Conservation (phyloP, 179 eudicot genomes). For the Beta lomatogona region DNA sequence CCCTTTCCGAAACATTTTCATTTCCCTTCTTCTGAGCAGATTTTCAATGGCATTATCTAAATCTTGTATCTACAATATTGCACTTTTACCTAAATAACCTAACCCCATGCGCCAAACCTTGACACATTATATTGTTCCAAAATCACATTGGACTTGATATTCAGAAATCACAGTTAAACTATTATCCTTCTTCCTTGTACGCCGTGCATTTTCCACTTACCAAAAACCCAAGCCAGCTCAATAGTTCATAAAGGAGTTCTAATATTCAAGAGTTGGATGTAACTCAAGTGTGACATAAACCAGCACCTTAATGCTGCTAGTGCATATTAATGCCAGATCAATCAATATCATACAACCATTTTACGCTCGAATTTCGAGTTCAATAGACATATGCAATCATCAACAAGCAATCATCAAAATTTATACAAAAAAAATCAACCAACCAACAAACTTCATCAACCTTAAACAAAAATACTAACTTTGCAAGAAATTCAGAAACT, state of each 20-base stretch:
- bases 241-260: not conserved
- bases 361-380: not conserved
- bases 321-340: not conserved
- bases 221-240: slow-evolving; percentile 1
- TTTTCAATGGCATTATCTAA: not conserved
- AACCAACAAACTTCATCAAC: not conserved
- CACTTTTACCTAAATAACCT: not conserved
- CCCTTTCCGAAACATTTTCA: too few relatives aligned
- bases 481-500: not conserved
- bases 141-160: not conserved
- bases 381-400: not conserved
- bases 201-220: not conserved
- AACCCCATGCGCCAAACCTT: not conserved
- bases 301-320: not conserved
- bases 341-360: not conserved
- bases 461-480: not conserved
- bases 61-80: not conserved
- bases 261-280: not conserved
- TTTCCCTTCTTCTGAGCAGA: not conserved
- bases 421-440: not conserved
- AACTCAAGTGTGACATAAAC: not conserved
- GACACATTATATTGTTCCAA: not conserved
- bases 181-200: not conserved
- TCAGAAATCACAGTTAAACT: not conserved
- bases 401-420: too few relatives aligned